phyloP scores from a whole-genome alignment of 2,329 filamentous ascomycete species.

The Chaetomium globosum region DNA sequence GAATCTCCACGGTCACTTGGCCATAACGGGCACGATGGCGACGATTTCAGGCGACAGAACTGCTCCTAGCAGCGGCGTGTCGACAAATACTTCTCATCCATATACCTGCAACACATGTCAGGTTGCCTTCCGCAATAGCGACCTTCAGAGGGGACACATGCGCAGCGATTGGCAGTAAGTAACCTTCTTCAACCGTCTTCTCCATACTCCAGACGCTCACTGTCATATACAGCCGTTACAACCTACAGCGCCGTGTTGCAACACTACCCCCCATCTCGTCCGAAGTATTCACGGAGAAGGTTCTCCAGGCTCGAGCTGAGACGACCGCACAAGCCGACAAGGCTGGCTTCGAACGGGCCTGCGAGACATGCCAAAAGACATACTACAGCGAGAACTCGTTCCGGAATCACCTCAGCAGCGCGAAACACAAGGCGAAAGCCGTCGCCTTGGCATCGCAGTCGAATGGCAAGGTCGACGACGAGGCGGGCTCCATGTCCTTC shows the following conservation, averaged over 20 bases:
- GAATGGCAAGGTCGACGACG: conserved; percentile 58
- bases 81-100: conserved; percentile 65
- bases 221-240: conserved; percentile 70
- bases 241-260: conserved; percentile 91
- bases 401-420: conserved; percentile 86
- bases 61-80: conserved; percentile 36
- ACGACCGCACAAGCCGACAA: conserved; percentile 83
- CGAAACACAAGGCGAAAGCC: conserved; percentile 79
- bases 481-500: conserved; percentile 81
- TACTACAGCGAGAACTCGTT: conserved; percentile 98
- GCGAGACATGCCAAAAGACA: conserved; percentile 81
- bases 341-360: conserved; percentile 83
- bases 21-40: conserved; percentile 48
- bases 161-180: conserved; percentile 97
- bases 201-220: conserved; percentile 26
- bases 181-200: conserved; percentile 2
- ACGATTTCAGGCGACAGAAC: conserved; percentile 48
- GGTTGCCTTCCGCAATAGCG: conserved; percentile 91
- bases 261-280: conserved; percentile 87
- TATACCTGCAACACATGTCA: conserved; percentile 99
- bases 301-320: conserved; percentile 83
- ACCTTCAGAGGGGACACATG: conserved; percentile 94
- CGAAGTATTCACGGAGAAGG: conserved; percentile 93
- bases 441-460: conserved; percentile 48
- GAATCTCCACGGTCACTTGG: not conserved